Percentiles rank a stretch among this genome's conserved stretches.
These are phyloP conservation scores for Pistacia atlantica DNA, from an alignment of 345 rosid genomes.

Conservation along the genomic window DNA sequence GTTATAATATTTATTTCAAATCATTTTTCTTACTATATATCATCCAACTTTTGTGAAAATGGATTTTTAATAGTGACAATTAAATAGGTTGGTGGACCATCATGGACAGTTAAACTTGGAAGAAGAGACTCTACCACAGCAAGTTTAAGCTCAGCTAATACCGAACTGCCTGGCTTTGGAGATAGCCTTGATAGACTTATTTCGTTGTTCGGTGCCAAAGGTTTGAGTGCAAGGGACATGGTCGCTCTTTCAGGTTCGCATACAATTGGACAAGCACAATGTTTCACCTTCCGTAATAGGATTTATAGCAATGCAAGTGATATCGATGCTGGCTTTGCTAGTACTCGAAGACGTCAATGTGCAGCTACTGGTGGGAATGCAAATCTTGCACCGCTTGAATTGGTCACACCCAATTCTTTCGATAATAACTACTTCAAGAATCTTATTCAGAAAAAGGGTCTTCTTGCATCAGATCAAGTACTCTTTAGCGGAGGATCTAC, in stretches of 20 bases:
- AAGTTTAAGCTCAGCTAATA: conserved; percentile 31
- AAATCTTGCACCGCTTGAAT: conserved; percentile 20
- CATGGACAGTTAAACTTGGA: conserved; percentile 46
- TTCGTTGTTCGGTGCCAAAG: conserved; percentile 39
- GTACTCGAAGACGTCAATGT: conserved; percentile 44
- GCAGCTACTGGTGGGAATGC: conserved; percentile 16
- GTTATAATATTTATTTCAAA: not conserved
- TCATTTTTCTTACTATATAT: not conserved
- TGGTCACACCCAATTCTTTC: conserved; percentile 54
- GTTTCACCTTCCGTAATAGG: conserved; percentile 41
- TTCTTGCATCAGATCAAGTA: conserved; percentile 46
- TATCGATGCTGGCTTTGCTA: conserved; percentile 47
- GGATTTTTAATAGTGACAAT: no score
- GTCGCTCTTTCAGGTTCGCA: conserved; percentile 70
- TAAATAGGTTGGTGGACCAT: conserved; percentile 39
- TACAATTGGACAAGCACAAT: conserved; percentile 59
- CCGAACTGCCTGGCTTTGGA: conserved; percentile 45
- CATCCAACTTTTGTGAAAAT: no score
- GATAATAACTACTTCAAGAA: conserved; percentile 60
- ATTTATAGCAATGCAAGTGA: conserved; percentile 47
- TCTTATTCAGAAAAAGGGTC: conserved; percentile 56
- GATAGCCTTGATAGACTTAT: conserved; percentile 41
- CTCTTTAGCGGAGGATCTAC: conserved; percentile 50
- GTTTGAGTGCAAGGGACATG: conserved; percentile 54
- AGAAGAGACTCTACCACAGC: conserved; percentile 47